Conservation (phyloP, 169 alveolate species). For the Plasmodium adleri region DNA sequence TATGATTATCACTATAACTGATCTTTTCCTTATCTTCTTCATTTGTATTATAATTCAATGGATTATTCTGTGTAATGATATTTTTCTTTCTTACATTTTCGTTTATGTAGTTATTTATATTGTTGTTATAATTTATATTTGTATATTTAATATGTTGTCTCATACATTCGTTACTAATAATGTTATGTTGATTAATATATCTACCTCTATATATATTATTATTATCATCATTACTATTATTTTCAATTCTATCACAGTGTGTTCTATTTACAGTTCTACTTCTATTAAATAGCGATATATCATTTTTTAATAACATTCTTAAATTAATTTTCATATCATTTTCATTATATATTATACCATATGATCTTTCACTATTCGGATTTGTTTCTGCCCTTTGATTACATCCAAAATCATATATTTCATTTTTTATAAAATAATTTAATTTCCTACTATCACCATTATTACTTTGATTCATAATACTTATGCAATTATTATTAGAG, state of each 20-base stretch:
- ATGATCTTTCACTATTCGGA: neutral
- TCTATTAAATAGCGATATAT: neutral
- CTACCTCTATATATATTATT: neutral
- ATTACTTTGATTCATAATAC: neutral
- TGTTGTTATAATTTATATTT: no score
- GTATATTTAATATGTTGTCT: no score
- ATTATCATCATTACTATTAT: neutral
- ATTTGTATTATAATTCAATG: no score
- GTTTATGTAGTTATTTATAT: no score
- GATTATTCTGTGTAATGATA: no score
- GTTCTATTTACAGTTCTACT: neutral
- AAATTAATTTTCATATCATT: conserved; percentile 2
- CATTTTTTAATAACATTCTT: neutral
- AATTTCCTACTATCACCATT: neutral
- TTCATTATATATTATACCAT: neutral
- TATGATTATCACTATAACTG: no score
- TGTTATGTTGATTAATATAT: no score
- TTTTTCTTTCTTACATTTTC: no score
- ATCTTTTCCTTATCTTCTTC: no score
- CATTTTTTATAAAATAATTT: neutral
- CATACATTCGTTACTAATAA: no score
- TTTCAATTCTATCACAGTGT: neutral
- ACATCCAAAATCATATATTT: neutral
- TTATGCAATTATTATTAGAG: neutral
- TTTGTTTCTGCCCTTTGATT: neutral